phyloP scores from a whole-genome alignment of 2,329 filamentous ascomycete genomes.

The Tolypocladium amazonense region DNA sequence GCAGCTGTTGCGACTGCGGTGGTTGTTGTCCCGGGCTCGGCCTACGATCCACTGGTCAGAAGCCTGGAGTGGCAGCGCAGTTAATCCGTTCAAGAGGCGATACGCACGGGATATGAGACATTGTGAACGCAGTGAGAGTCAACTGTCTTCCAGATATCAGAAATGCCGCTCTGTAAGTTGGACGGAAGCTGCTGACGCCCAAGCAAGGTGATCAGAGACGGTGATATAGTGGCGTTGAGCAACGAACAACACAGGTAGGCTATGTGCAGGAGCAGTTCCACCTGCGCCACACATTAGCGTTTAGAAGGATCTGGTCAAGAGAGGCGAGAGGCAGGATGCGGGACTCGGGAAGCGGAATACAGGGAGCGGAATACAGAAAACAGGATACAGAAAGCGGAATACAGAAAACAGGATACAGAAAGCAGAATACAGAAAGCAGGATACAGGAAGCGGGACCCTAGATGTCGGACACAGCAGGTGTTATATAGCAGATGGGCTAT shows the following conservation, averaged over 20 bases:
- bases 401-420: not conserved
- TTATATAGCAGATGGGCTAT: not conserved
- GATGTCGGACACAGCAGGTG: not conserved
- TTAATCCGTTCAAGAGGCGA: not conserved
- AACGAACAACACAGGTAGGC: not conserved
- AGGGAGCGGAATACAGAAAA: not conserved
- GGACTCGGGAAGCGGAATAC: not conserved
- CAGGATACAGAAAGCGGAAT: not conserved
- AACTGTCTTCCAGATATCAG: not conserved
- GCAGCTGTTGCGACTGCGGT: not conserved
- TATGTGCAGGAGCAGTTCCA: not conserved
- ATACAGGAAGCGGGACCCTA: not conserved
- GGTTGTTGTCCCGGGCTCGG: not conserved
- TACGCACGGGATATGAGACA: conserved; percentile 2
- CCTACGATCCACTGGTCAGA: not conserved
- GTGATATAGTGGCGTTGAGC: not conserved
- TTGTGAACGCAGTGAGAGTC: not conserved
- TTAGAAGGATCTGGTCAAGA: not conserved
- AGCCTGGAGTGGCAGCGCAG: not conserved
- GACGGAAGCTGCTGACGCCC: not conserved
- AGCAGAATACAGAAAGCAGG: not conserved
- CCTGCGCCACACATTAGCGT: not conserved
- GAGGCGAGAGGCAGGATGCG: not conserved
- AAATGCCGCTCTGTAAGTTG: not conserved
- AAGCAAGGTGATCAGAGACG: not conserved